Base-by-base conservation (phyloP, 331 rosid species). In the Malus hybrid region DNA sequence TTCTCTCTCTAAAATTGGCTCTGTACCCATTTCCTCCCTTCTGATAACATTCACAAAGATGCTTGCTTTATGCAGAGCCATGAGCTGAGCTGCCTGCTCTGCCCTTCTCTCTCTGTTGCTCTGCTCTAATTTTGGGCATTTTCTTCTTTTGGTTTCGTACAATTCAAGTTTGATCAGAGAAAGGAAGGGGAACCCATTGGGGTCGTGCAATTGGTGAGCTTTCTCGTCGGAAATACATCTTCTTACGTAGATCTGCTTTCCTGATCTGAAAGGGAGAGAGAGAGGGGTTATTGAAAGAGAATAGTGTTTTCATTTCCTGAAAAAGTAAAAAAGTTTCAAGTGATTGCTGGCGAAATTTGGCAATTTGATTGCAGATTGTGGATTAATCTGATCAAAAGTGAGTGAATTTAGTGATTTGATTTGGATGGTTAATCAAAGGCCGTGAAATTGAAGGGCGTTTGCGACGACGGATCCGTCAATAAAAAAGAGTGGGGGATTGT, bases 401-500 rank as follows among this genome's bases (percentile, higher is more conserved):
- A 31, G 52, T 64, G 56, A 59, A 8, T 29, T 66, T 27, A 24
- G 67, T 15, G 72, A 24, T 39, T 67, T 28, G 61, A 54, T 36
- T 52, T 27, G 39, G 31, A 13, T 63, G 22, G 70, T 6, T 2
- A n/a, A 24, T n/a, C 16, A 14, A 6, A 27, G 32, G 55, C 70
- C 48, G 55, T 34, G 71, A 66, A 33, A 32, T 50, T 8, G 34
- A 9, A 39, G 71, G 74, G 5, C 33, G 34, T 20, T 76, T 83
- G 87, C 83, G 82, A 86, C 97, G 97, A 85, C 97, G 97, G 99
- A 92, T 87, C 87, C 92, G 1, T 85, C 87, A 74, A 79, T 65
- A 24, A 92, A 83, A 72, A 74, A 72, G 13, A 72, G 88, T 6
- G 57, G 10, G 74, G 88, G 86, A 70, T 65, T 65, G 39, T 69